Base-by-base conservation (phyloP, 345 rosid species). In the Bruguiera parviflora region DNA sequence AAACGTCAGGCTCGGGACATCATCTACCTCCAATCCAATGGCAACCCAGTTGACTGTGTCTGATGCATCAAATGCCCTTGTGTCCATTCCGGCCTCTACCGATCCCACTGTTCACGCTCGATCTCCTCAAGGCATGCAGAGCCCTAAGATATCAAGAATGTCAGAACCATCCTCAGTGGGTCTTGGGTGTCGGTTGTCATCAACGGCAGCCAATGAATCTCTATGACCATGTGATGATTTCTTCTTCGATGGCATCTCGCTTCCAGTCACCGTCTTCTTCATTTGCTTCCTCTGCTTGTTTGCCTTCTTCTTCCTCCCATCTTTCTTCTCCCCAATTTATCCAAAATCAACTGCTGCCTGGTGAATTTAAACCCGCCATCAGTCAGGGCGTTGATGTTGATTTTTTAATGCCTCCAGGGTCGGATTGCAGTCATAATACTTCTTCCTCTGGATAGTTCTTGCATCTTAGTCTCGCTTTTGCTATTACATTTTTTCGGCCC, bases 1-100 rank as follows among this genome's bases (percentile, higher is more conserved):
- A 67, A 89, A 93, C 70, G 98, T 88, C 63, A 85, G 74, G 76
- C 92, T 90, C 61, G 63, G 74, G 9, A 63, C 86, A 65, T 33
- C 37, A 33, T 73, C 82, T 5, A 33, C 86, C 0, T 28, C 76
- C 1, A 53, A 61, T 60, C 73, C 79, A 27, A 63, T 69, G 37
- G 28, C 80, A 0, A 70, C 71, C 53, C 79, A 77, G 53, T 64
- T 73, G 27, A 57, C 82, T 6, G 60, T 80, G 79, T 81, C 87
- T 0, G 70, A 70, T 78, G 74, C 84, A 35, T n/a, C 73, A 0
- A 27, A 53, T 46, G 60, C 84, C 78, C 79, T 78, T 69, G 72
- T 71, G 49, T 73, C 85, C 22, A 43, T 58, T 67, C 78, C 85
- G 2, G 25, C 83, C 13, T 68, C 81, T 5, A 49, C 73, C 0